A percentile compares a stretch with the other conserved stretches of the same genome.
phyloP scores from a whole-genome alignment of 768 basidiomycete species.

The Rhodotorula graminis region DNA sequence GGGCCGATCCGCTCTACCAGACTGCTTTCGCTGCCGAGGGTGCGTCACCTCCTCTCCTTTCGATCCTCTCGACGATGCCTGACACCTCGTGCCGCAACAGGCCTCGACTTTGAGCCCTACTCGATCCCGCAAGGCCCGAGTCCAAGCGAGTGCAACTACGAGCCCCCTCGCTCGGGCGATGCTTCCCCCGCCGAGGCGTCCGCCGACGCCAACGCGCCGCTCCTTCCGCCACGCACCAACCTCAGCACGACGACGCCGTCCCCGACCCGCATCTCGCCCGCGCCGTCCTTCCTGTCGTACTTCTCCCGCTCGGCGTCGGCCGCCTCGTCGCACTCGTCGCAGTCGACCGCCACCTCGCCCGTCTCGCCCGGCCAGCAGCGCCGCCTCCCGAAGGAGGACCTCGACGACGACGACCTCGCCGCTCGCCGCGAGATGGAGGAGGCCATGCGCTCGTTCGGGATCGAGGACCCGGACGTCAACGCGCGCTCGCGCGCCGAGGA shows the following conservation, averaged over 20 bases:
- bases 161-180: not conserved
- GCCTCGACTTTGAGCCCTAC: slow-evolving; percentile 15
- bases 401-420: slow-evolving; percentile 35
- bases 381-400: slow-evolving; percentile 27
- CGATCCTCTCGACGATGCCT: not conserved
- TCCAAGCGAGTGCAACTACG: slow-evolving; percentile 6
- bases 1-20: slow-evolving; percentile 15
- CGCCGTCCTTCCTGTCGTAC: slow-evolving; percentile 4
- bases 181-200: not conserved
- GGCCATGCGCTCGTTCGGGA: slow-evolving; percentile 29
- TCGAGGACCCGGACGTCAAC: slow-evolving; percentile 33
- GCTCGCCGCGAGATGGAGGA: slow-evolving; percentile 35
- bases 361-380: not conserved
- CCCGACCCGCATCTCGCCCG: not conserved
- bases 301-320: slow-evolving; percentile 1
- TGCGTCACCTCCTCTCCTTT: not conserved
- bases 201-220: not conserved
- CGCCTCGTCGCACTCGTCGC: not conserved
- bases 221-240: not conserved
- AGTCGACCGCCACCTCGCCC: not conserved
- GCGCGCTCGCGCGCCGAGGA: slow-evolving; percentile 9
- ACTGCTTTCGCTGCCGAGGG: slow-evolving; percentile 27
- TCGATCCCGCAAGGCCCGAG: slow-evolving; percentile 27
- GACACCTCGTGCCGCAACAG: not conserved
- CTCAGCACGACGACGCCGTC: not conserved